A percentile compares a stretch with the other conserved stretches of the same genome.
Conservation (phyloP, 306 rosid species). For the Castanea mollissima region DNA sequence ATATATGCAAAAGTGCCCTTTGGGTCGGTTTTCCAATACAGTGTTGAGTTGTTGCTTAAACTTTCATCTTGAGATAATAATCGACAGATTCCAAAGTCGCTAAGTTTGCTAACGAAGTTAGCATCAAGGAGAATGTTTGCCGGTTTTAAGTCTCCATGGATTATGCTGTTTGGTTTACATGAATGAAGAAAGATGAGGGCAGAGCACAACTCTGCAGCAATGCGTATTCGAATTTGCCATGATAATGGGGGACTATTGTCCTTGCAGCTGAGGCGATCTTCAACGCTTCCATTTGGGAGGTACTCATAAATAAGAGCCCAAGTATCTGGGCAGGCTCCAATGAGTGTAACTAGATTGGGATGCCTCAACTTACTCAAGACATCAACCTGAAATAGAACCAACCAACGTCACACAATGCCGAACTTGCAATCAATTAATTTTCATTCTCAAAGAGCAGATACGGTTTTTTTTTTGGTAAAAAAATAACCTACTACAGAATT, state of each 20-base stretch:
- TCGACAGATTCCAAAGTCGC: conserved; percentile 53
- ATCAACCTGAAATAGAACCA: conserved; percentile 40
- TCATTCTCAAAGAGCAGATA: not conserved
- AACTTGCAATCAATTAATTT: not conserved
- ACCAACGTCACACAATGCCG: not conserved
- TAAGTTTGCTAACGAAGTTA: conserved; percentile 49
- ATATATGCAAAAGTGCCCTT: conserved; percentile 50
- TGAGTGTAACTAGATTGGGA: conserved; percentile 48
- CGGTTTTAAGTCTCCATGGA: conserved; percentile 57
- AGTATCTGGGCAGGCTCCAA: conserved; percentile 56
- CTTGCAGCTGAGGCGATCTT: conserved; percentile 53
- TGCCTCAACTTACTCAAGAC: conserved; percentile 54
- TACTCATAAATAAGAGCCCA: conserved; percentile 52
- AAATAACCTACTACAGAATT: not conserved
- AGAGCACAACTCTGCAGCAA: conserved; percentile 54
- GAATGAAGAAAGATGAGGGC: conserved; percentile 56
- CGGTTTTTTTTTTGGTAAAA: not conserved
- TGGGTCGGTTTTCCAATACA: conserved; percentile 38
- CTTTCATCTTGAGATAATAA: conserved; percentile 30
- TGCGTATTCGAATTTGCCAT: conserved; percentile 53
- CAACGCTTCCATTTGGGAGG: conserved; percentile 57
- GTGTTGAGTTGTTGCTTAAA: conserved; percentile 29
- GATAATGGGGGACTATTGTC: conserved; percentile 46
- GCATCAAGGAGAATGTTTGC: conserved; percentile 48
- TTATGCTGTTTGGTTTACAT: conserved; percentile 42